These are phyloP conservation scores for Lipomyces starkeyi DNA, from an alignment of 805 yeast species.

Conservation along the genomic window DNA sequence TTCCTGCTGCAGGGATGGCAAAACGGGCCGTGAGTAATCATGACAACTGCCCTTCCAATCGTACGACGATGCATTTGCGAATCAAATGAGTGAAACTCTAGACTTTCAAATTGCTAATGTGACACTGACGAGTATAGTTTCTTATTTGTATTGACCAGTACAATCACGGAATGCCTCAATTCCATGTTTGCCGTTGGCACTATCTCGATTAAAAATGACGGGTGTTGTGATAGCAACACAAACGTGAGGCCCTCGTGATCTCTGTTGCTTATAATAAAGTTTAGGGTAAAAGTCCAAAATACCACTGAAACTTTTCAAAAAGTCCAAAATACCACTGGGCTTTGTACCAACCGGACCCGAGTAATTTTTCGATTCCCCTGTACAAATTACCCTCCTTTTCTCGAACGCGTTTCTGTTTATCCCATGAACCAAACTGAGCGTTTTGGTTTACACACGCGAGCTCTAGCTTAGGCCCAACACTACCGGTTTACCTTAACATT, in stretches of 20 bases:
- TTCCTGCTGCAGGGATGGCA: background rate
- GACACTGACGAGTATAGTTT: background rate
- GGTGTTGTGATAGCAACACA: background rate
- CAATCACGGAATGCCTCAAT: constrained; percentile 1
- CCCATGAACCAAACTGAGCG: too few relatives aligned
- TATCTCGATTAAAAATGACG: background rate
- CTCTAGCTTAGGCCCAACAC: too few relatives aligned
- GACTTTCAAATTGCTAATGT: background rate
- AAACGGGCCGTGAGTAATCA: constrained; percentile 1
- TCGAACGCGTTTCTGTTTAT: too few relatives aligned
- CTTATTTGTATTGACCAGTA: background rate
- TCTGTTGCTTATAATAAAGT: too few relatives aligned
- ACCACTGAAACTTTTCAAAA: too few relatives aligned
- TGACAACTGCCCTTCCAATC: constrained; percentile 2
- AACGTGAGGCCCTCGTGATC: background rate
- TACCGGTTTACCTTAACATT: too few relatives aligned
- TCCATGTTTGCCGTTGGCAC: background rate
- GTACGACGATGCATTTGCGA: background rate
- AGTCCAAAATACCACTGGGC: too few relatives aligned
- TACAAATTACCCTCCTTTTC: too few relatives aligned
- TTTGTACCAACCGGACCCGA: too few relatives aligned
- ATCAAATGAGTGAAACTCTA: constrained; percentile 2
- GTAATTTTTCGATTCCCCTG: too few relatives aligned
- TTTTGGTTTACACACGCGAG: too few relatives aligned
- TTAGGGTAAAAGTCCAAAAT: too few relatives aligned